Evolutionary conservation across 2,329 filamentous ascomycete species (phyloP), one percentile per base, ranked within the genome.

Genomic region (Aschersonia sp.): DNA sequence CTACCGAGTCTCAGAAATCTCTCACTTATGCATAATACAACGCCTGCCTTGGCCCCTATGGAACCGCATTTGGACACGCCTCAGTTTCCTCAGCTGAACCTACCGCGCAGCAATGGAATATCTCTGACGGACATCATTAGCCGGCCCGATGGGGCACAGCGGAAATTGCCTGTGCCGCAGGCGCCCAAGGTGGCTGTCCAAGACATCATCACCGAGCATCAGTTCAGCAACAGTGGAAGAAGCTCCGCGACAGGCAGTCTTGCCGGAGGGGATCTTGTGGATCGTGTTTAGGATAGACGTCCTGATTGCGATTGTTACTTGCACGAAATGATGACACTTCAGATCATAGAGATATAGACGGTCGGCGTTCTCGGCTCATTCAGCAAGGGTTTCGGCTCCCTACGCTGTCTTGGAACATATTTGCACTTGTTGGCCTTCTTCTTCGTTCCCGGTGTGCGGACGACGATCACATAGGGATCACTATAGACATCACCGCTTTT

Each of bases 71-170:
- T 74, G 9, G 73, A 78, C 41, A 52, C 63, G 60, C 51, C 61
- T 54, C 54, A 67, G 59, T 66, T 67, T 47, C 64, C 65, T 29
- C 58, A 58, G 35, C 75, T 74, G 53, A 67, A 62, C 67, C 57
- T 69, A 35, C 54, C 66, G 50, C 69, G 73, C 48, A 70, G 76
- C 56, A 77, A 73, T 48, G 89, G 89, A 41, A 78, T 94, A 50
- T 85, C 87, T 40, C 82, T 97, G 57, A 85, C 82, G 50, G 91
- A 97, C 63, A 97, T 97, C 59, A 92, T 97, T 70, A 88, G 84
- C 60, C 83, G 84, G 55, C 78, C 88, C 1, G 89, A 96, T 53
- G 88, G 88, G 40, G 84, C 85, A 30, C 86, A 92, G 67, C 75
- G 91, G 57, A 97, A 97, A 66, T 73, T 97, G 20, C 91, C 91